phyloP scores from a whole-genome alignment of 2,329 filamentous ascomycete genomes.

The Ophiostoma himal-ulmi region DNA sequence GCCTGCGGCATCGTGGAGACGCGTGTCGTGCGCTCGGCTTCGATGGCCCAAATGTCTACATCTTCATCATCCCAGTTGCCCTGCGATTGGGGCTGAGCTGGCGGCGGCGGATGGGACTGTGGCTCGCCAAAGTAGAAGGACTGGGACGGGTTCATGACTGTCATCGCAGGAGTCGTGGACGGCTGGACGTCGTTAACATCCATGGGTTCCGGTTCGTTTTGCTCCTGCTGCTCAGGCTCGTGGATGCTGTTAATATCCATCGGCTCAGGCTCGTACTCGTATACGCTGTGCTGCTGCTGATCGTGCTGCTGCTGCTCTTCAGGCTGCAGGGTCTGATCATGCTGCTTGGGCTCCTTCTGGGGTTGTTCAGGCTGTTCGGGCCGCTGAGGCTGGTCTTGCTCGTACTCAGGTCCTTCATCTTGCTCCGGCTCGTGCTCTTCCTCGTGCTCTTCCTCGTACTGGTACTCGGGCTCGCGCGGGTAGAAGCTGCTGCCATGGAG shows the following conservation, averaged over 20 bases:
- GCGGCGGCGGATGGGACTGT: neutral
- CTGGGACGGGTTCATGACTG: neutral
- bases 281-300: neutral
- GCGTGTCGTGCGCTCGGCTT: conserved; percentile 44
- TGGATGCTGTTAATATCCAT: conserved; percentile 13
- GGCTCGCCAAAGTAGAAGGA: neutral
- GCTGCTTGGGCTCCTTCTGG: neutral
- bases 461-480: conserved; percentile 8
- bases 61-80: conserved; percentile 32
- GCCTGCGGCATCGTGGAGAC: conserved; percentile 25
- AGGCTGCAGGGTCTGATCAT: neutral
- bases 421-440: neutral
- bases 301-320: conserved; percentile 1
- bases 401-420: neutral
- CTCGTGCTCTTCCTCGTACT: neutral
- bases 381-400: neutral
- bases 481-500: conserved; percentile 3
- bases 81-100: neutral
- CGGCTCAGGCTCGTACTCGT: neutral
- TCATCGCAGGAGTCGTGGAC: neutral
- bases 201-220: neutral
- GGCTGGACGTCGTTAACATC: conserved; percentile 3
- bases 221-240: neutral
- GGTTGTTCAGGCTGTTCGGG: neutral
- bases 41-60: conserved; percentile 52